Base-by-base conservation (phyloP, 345 rosid species). In the Populus davidiana region DNA sequence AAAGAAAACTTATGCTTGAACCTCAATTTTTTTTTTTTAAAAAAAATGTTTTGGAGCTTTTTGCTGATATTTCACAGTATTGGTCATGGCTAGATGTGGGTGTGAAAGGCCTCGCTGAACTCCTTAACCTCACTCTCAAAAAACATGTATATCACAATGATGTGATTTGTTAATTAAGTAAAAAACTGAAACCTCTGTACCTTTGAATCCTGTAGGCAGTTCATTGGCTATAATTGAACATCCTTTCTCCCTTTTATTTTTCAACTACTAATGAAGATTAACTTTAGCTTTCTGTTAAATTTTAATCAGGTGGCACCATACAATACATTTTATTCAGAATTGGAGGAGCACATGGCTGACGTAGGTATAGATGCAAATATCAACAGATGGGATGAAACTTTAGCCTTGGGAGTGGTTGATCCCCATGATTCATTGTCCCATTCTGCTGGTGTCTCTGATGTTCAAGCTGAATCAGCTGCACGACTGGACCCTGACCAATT, bases 381-480 rank as follows among this genome's bases (percentile, higher is more conserved):
- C 81, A 96, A 94, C 88, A 89, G 86, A 83, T 96, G 99, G 99
- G 89, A 92, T 86, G 94, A 92, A 81, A 91, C 94, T 66, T 84
- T 94, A 86, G 83, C 93, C 50, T 82, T 94, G 80, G 99, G 98
- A 84, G 86, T 88, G 69, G 87, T 92, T 80, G 99, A 94, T 88
- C 97, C 97, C 17, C 99, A 96, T 36, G 99, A 96, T 81, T 96
- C 98, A 38, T 77, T 92, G 61, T 90, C 98, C 75, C 99, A 96
- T 90, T 96, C 99, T 69, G 99, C 99, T 1, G 99, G 99, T 33
- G 94, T 90, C 17, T 91, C 98, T 75, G 99, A 94, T 84, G 88
- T 88, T 79, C 98, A 91, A 84, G 87, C 98, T 33, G 98, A 96
- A 84, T 82, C 97, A 81, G 97, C 98, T 33, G 69, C 91, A 43